Base-by-base conservation (phyloP, 2,329 filamentous ascomycete species). In the Fonsecaea pugnacius region DNA sequence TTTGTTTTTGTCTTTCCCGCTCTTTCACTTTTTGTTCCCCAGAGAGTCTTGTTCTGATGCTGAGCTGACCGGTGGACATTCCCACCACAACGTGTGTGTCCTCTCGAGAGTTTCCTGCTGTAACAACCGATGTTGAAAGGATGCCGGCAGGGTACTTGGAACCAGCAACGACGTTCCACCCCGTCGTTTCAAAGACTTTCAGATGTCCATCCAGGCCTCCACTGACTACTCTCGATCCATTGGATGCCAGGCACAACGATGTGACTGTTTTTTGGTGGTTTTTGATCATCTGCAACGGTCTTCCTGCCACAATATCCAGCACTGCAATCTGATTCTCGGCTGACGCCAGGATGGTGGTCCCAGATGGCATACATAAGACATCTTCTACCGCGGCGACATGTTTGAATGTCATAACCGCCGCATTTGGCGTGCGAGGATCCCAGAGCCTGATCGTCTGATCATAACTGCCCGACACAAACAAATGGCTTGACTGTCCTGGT, bases 251-350 rank as follows among this genome's bases (percentile, higher is more conserved):
- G 58, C 89, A 89, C 60, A 99, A 84, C 7, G 90, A 89, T 0
- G 95, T 98, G 65, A 99, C 93, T 0, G 95, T 96, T 86, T 98
- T 99, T 75, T 99, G 95, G 78, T 99, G 95, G 75, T 96, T 98
- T 71, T 89, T 89, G 68, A 99, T 89, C 74, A 96, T 83, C 71
- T 92, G 89, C 63, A 96, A 82, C 4, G 94, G 92, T 73, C 91
- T 92, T 30, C 91, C 95, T 56, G 93, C 94, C 16, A 98, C 90
- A 51, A 99, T 85, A 76, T 99, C 95, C 67, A 99, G 84, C 10
- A 99, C 92, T 5, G 91, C 92, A 72, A 99, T 91, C 67, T 91
- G 87, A 73, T 91, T 96, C 63, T 91, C 93, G 18, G 92, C 88
- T 2, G 94, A 87, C 12, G 92, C 92, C 36, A 97, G 84, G 27